These are phyloP conservation scores for Artemisia argyi DNA, from an alignment of 129 eudicot genomes.

Conservation along the genomic window DNA sequence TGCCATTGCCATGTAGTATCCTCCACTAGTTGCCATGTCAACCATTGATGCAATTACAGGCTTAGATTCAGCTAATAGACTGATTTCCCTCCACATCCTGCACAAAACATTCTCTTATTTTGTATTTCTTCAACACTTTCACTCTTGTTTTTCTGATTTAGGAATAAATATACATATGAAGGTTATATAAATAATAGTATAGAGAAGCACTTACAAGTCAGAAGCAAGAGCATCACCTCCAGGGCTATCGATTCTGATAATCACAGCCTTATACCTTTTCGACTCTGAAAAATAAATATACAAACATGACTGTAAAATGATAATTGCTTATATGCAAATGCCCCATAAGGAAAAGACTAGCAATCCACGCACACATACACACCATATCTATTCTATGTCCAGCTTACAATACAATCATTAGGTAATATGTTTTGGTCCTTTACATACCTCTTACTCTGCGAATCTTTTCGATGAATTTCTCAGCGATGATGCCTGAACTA, in stretches of 20 bases:
- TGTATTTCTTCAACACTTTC: no score
- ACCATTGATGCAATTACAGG: constrained; percentile 89
- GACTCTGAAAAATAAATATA: constrained; percentile 52
- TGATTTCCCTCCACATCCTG: constrained; percentile 94
- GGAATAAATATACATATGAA: not conserved
- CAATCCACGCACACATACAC: not conserved
- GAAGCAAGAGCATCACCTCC: constrained; percentile 93
- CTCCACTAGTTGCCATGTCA: constrained; percentile 92
- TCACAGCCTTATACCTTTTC: constrained; percentile 71
- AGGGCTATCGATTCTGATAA: constrained; percentile 90
- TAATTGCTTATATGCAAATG: no score
- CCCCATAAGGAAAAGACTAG: not conserved
- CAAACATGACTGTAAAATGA: not conserved
- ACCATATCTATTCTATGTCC: no score
- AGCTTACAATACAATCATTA: not conserved
- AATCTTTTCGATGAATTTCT: constrained; percentile 79
- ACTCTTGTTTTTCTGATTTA: no score
- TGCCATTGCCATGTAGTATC: constrained; percentile 96
- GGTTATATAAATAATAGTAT: constrained; percentile 2
- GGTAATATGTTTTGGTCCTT: not conserved
- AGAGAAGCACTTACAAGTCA: constrained; percentile 65
- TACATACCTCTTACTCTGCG: constrained; percentile 59
- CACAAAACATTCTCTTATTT: not conserved
- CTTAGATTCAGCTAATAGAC: constrained; percentile 57
- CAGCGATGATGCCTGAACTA: constrained; percentile 69